phyloP scores from a whole-genome alignment of 306 rosid genomes.

The Vachellia collinsii region DNA sequence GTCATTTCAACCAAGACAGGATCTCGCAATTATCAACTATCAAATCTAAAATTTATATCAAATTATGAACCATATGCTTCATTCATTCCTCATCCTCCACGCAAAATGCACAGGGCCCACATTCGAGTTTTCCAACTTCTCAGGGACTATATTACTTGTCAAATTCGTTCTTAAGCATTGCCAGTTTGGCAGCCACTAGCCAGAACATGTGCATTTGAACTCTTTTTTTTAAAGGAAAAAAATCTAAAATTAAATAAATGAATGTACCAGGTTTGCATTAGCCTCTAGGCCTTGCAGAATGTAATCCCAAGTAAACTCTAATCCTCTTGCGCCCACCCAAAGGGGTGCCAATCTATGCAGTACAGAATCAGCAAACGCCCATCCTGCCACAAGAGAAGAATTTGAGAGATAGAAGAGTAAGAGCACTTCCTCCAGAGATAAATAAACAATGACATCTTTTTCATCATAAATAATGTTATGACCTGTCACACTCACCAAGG shows the following conservation, averaged over 20 bases:
- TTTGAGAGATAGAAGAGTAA: slow-evolving; percentile 32
- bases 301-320: slow-evolving; percentile 98
- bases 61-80: too few species aligned
- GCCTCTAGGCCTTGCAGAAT: slow-evolving; percentile 95
- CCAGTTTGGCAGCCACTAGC: slow-evolving; percentile 25
- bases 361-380: slow-evolving; percentile 99
- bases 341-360: slow-evolving; percentile 96
- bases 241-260: slow-evolving; percentile 14
- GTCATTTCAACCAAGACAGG: slow-evolving; percentile 26
- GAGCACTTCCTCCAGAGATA: slow-evolving; percentile 17
- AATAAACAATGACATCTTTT: slow-evolving; percentile 16
- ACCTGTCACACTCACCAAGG: slow-evolving; percentile 72
- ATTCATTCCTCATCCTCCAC: too few species aligned
- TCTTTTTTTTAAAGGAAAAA: neutral
- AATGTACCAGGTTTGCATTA: slow-evolving; percentile 89
- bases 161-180: neutral
- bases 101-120: neutral
- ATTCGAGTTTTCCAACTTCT: neutral
- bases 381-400: slow-evolving; percentile 60
- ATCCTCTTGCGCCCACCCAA: slow-evolving; percentile 99
- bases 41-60: neutral
- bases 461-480: slow-evolving; percentile 7
- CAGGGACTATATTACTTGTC: too few species aligned
- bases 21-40: slow-evolving; percentile 9
- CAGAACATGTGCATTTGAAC: slow-evolving; percentile 22